Percentiles rank a stretch among this genome's conserved stretches.
phyloP scores from a whole-genome alignment of 805 yeast species.

The Cyberlindnera mycetangii region DNA sequence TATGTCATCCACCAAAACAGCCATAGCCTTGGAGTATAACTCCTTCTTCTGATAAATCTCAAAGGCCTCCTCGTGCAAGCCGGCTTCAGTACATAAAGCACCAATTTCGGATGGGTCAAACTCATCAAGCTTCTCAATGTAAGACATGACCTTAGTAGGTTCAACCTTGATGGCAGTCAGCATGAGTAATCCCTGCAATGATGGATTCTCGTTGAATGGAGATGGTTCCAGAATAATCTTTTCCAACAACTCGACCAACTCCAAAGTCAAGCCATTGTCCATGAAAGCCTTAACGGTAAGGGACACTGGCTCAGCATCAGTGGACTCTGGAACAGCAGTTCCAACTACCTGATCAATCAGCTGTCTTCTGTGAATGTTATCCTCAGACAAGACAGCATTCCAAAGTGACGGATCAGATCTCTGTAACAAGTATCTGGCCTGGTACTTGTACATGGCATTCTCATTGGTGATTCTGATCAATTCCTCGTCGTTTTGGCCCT shows the following conservation, averaged over 20 bases:
- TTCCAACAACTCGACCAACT: conserved; percentile 90
- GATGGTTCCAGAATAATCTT: conserved; percentile 97
- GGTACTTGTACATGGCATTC: conserved; percentile 97
- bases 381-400: conserved; percentile 71
- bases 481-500: conserved; percentile 90
- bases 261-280: conserved; percentile 91
- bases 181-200: conserved; percentile 87
- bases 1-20: conserved; percentile 87
- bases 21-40: conserved; percentile 73
- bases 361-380: conserved; percentile 84
- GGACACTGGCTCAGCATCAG: conserved; percentile 91
- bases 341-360: conserved; percentile 92
- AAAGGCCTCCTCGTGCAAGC: conserved; percentile 89
- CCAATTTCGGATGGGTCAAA: conserved; percentile 95
- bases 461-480: conserved; percentile 91
- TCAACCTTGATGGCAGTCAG: conserved; percentile 96
- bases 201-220: conserved; percentile 92
- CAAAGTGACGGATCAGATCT: conserved; percentile 87
- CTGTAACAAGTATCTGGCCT: conserved; percentile 89
- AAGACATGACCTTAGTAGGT: conserved; percentile 74
- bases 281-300: conserved; percentile 92
- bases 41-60: conserved; percentile 87
- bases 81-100: conserved; percentile 84
- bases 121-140: conserved; percentile 85
- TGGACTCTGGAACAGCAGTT: conserved; percentile 92